These are phyloP conservation scores for Clarireedia sp. DNA, from an alignment of 2,329 filamentous ascomycete species.

Conservation along the genomic window DNA sequence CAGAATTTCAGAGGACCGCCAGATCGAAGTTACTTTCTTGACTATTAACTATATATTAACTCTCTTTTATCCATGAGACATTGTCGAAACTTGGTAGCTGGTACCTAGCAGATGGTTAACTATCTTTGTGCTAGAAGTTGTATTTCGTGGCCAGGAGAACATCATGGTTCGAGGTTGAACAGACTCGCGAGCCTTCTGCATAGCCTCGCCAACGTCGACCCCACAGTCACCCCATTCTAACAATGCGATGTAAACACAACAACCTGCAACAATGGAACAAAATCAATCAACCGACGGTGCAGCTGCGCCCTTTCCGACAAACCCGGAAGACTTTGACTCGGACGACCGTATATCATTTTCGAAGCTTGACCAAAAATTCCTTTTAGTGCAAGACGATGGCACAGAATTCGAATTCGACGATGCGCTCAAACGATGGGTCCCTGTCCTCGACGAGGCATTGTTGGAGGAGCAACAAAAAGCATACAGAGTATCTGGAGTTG, in stretches of 20 bases:
- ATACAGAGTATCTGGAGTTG: constrained; percentile 52
- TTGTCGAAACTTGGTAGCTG: too few relatives aligned
- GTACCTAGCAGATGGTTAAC: too few relatives aligned
- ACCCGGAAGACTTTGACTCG: constrained; percentile 48
- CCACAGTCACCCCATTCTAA: neutral
- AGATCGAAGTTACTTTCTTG: too few relatives aligned
- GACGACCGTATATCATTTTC: constrained; percentile 84
- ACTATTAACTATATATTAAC: too few relatives aligned
- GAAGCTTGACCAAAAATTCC: constrained; percentile 71
- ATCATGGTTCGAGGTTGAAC: neutral
- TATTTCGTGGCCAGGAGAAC: neutral
- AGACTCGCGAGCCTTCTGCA: neutral
- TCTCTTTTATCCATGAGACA: too few relatives aligned
- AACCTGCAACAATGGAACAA: constrained; percentile 19
- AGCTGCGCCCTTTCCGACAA: constrained; percentile 23
- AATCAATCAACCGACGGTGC: constrained; percentile 9
- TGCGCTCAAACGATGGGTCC: constrained; percentile 66
- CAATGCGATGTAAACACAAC: neutral
- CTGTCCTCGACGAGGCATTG: constrained; percentile 54
- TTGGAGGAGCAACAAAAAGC: constrained; percentile 53
- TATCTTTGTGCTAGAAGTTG: too few relatives aligned
- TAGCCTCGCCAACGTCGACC: constrained; percentile 4
- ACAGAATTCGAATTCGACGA: constrained; percentile 78
- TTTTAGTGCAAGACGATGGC: constrained; percentile 77
- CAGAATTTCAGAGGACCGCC: too few relatives aligned